Base-by-base conservation (phyloP, 2,329 filamentous ascomycete genomes). In the Penicillium sp. region DNA sequence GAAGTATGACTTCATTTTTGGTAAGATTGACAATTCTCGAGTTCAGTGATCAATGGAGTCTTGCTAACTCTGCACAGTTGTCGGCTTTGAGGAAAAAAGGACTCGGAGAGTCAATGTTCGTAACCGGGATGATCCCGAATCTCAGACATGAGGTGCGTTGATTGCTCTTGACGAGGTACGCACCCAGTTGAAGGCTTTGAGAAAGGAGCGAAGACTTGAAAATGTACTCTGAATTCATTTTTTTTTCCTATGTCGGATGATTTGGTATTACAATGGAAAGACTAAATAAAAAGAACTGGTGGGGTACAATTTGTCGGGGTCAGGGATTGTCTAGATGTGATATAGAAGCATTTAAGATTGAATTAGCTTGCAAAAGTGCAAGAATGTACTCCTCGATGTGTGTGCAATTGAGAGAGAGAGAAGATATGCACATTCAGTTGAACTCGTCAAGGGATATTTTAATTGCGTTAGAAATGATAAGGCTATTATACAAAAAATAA, bases 401-500 rank as follows among this genome's bases (percentile, higher is more conserved):
- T 31, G 29, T 31, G 29, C 29, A 31, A 31, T 31, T 31, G 29
- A 31, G 4, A 29, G 29, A 31, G 4, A 29, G 27, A 29, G 5
- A 4, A 9, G n/a, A 9, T 37, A 9, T 9, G n/a, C 15, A 37
- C 33, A 18, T 37, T 18, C 33, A 37, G 8, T 40, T 40, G n/a
- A 40, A 22, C 11, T 22, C 37, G 18, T 40, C 37, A 45, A 18
- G 43, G n/a, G 12, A 31, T 49, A 22, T 25, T 37, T 40, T 33
- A n/a, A 26, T 49, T 37, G 46, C 31, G n/a, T 20, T 23, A 49
- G 27, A 44, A 51, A 26, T 33, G 18, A 44, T 31, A 27, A 52
- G 25, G 45, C 20, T 55, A 57, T 57, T 42, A 25, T 57, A 57
- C 55, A 57, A 57, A 51, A 15, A 40, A n/a, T n/a, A 51, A 37